Conservation (phyloP, 1,139 yeast species). For the Geotrichum fermentans region DNA sequence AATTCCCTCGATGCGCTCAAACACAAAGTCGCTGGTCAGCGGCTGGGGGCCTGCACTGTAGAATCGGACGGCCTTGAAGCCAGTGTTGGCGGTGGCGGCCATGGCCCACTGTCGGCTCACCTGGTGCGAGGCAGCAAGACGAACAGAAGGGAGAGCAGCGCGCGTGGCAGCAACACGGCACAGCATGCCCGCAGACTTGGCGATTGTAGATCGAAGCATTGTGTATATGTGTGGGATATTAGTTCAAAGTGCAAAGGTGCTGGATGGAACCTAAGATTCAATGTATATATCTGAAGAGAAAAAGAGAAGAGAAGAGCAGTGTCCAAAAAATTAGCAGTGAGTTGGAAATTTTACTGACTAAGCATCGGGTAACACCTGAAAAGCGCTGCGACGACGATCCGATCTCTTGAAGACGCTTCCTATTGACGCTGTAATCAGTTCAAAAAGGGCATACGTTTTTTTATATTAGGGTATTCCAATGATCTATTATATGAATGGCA, state of each 20-base stretch:
- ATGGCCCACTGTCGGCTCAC: conserved; percentile 1
- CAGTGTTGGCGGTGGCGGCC: not conserved
- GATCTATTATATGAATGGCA: too few species aligned
- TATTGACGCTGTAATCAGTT: too few species aligned
- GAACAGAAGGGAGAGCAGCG: not conserved
- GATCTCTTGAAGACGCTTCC: too few species aligned
- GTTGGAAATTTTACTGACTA: not conserved
- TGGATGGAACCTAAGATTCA: too few species aligned
- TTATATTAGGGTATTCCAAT: too few species aligned
- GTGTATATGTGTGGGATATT: not conserved
- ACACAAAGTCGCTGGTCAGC: conserved; percentile 44
- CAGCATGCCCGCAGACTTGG: conserved; percentile 8
- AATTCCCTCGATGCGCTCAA: conserved; percentile 69
- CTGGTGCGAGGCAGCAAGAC: not conserved
- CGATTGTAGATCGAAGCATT: conserved; percentile 17
- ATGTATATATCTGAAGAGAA: not conserved
- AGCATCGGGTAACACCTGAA: too few species aligned
- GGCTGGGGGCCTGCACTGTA: conserved; percentile 38
- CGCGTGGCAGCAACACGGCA: conserved; percentile 7
- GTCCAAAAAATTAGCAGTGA: not conserved
- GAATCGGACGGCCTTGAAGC: conserved; percentile 21
- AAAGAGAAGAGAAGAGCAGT: not conserved
- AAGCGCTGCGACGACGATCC: too few species aligned
- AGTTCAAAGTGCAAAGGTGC: not conserved
- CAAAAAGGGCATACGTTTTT: too few species aligned